Evolutionary conservation across 164 flowering plant species (phyloP).

Genomic region (Kalanchoe fedtschenkoi): DNA sequence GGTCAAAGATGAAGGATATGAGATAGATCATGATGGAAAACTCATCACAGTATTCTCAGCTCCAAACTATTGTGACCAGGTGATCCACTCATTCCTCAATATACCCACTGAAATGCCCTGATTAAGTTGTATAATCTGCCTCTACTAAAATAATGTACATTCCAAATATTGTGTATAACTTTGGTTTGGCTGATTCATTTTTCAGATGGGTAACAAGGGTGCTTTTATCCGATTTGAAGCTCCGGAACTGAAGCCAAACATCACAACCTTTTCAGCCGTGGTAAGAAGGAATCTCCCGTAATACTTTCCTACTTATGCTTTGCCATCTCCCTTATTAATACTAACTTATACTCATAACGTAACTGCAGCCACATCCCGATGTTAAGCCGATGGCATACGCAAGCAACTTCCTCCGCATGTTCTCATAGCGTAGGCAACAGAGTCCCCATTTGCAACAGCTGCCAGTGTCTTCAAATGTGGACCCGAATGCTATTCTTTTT

Average conservation of each 20-base stretch:
- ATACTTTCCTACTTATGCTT: background rate
- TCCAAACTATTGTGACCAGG: slow-evolving; percentile 99
- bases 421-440: too few relatives aligned
- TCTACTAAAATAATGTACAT: too few relatives aligned
- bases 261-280: slow-evolving; percentile 85
- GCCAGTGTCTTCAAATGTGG: too few relatives aligned
- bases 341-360: background rate
- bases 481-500: too few relatives aligned
- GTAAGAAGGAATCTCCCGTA: slow-evolving; percentile 28
- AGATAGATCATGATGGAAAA: slow-evolving; percentile 92
- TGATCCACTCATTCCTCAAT: slow-evolving; percentile 13
- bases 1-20: slow-evolving; percentile 98
- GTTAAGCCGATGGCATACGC: slow-evolving; percentile 99
- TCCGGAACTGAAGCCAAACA: slow-evolving; percentile 88
- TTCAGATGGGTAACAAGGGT: slow-evolving; percentile 99
- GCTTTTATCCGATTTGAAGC: slow-evolving; percentile 86
- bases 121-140: too few relatives aligned
- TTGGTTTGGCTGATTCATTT: background rate
- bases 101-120: too few relatives aligned
- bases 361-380: slow-evolving; percentile 84
- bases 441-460: too few relatives aligned
- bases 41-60: slow-evolving; percentile 98
- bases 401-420: slow-evolving; percentile 87
- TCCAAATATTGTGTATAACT: too few relatives aligned
- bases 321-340: background rate